Evolutionary conservation across 2,329 filamentous ascomycete genomes (phyloP), one percentile per base, ranked within the genome.

Genomic region (Verticillium zaregamsianum): DNA sequence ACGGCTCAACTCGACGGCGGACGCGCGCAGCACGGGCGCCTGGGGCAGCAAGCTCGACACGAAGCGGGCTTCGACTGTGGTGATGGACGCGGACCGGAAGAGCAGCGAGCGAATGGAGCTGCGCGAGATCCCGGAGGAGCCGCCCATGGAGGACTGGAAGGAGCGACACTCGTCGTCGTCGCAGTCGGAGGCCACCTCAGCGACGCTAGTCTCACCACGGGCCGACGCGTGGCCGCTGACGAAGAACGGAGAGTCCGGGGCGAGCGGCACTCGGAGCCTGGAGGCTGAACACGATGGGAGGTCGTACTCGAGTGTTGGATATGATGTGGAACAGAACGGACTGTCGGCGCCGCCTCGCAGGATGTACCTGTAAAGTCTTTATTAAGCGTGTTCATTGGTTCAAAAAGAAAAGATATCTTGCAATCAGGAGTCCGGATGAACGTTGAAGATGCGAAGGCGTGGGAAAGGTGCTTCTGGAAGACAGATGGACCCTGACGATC

Each of bases 81-180:
- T 59, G 28, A 28, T 55, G 11, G 45, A 40, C 35, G 56, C 59
- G 45, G 58, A 56, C 57, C 52, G 63, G 56, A 62, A 59, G 32
- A 57, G 54, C 33, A 56, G 49, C 62, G 62, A 65, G 35, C 55
- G 63, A 20, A 65, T 65, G 59, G 63, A 62, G 40, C 63, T 65
- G 57, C 63, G 59, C 20, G 63, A 65, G 63, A 65, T 65, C 28
- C 63, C 63, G 28, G 62, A 65, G 32, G 55, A 49, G 31, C 20
- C 55, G 45, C 17, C 39, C 9, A 20, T 20, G 52, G 59, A 62
- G 31, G 58, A 59, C 28, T 45, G n/a, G 35, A 57, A 57, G 31
- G 55, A 57, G 17, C 28, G 45, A 20, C 45, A 52, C 20, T 20
- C n/a, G 11, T 52, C 45, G 6, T 52, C 45, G 20, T 52, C 45